Conservation (phyloP, 495 filamentous ascomycete genomes). For the Penicillium odoratum region DNA sequence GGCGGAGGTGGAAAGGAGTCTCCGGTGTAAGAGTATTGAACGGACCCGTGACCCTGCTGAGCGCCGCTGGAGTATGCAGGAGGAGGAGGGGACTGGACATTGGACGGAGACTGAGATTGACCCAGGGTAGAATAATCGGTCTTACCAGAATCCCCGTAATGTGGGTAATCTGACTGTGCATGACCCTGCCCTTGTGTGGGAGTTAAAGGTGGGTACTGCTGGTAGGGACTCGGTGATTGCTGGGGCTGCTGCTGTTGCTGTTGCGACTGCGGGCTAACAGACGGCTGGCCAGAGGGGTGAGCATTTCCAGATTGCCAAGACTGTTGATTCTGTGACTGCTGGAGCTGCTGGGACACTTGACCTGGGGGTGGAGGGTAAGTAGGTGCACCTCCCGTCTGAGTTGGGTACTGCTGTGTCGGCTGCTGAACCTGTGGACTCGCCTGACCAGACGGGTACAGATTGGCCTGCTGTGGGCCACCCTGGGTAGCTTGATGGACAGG, state of each 20-base stretch:
- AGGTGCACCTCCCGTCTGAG: background rate
- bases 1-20: constrained; percentile 48
- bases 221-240: constrained; percentile 1
- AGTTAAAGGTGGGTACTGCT: constrained; percentile 7
- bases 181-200: constrained; percentile 7
- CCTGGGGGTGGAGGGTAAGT: background rate
- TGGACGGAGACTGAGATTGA: background rate
- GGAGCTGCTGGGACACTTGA: constrained; percentile 14
- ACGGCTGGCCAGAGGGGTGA: constrained; percentile 14
- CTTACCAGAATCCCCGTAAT: background rate
- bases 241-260: constrained; percentile 19
- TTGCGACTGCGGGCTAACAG: constrained; percentile 12
- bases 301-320: constrained; percentile 13
- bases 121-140: constrained; percentile 24
- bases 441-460: constrained; percentile 18
- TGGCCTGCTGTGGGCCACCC: constrained; percentile 22
- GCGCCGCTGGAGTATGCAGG: constrained; percentile 5
- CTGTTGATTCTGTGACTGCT: constrained; percentile 1
- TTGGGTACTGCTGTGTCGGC: constrained; percentile 10
- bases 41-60: constrained; percentile 11
- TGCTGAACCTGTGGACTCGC: constrained; percentile 17
- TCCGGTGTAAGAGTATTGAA: constrained; percentile 39
- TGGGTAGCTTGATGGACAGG: constrained; percentile 10
- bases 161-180: constrained; percentile 11
- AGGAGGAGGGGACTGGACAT: constrained; percentile 2